phyloP scores from a whole-genome alignment of 2,329 filamentous ascomycete genomes.

The Colletotrichum eleusines region DNA sequence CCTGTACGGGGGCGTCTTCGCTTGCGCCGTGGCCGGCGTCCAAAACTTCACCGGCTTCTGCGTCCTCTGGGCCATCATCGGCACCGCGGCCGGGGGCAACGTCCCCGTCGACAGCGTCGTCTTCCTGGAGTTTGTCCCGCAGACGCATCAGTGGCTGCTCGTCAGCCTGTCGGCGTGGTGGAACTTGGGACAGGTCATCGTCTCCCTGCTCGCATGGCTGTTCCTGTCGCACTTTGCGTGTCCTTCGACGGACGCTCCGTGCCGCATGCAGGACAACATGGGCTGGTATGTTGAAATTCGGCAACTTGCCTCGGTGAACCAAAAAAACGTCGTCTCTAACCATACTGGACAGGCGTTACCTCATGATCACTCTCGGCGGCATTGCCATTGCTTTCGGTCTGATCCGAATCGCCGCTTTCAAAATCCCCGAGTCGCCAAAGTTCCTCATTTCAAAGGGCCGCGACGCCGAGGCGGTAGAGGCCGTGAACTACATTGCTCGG shows the following conservation, averaged over 20 bases:
- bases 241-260: conserved; percentile 48
- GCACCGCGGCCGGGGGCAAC: conserved; percentile 60
- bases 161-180: conserved; percentile 61
- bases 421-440: conserved; percentile 61
- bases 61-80: conserved; percentile 64
- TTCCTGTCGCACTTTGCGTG: conserved; percentile 58
- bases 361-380: conserved; percentile 58
- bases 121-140: conserved; percentile 64
- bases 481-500: conserved; percentile 60
- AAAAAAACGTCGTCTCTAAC: not conserved
- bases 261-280: conserved; percentile 58
- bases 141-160: conserved; percentile 61
- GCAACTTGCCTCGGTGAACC: not conserved
- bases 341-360: conserved; percentile 51
- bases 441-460: conserved; percentile 58
- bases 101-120: conserved; percentile 64
- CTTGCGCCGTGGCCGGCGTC: conserved; percentile 66
- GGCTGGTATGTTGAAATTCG: conserved; percentile 53
- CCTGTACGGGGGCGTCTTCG: conserved; percentile 64
- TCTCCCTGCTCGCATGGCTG: conserved; percentile 59
- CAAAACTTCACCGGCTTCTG: conserved; percentile 69
- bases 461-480: conserved; percentile 60
- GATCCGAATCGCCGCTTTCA: conserved; percentile 60
- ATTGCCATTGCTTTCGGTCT: conserved; percentile 58
- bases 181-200: conserved; percentile 64